Evolutionary conservation across 208 protist genomes (phyloP).

Genomic region (Balamuthia mandrillaris): DNA sequence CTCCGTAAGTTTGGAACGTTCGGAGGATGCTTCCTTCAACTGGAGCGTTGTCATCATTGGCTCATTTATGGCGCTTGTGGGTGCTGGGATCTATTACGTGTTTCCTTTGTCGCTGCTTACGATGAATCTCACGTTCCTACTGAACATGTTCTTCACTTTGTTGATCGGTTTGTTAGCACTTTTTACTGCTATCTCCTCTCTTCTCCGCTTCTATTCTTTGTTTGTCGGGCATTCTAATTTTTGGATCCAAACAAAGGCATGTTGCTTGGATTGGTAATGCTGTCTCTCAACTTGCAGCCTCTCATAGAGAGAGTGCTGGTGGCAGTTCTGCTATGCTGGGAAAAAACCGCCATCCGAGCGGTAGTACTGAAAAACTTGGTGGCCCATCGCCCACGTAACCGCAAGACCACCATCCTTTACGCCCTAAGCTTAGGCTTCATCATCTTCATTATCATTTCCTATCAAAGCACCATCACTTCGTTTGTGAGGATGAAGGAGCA

Average conservation of each 20-base stretch:
- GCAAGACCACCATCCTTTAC: conserved; percentile 93
- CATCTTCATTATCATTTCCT: conserved; percentile 85
- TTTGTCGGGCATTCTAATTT: not conserved
- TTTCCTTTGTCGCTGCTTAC: conserved; percentile 82
- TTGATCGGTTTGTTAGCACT: conserved; percentile 73
- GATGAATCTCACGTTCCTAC: conserved; percentile 81
- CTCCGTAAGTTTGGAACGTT: not conserved
- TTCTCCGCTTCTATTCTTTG: not conserved
- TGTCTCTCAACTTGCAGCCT: conserved; percentile 82
- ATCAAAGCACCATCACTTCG: conserved; percentile 75
- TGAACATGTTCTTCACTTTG: conserved; percentile 90
- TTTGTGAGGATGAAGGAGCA: conserved; percentile 57
- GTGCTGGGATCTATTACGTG: conserved; percentile 86
- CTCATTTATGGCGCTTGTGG: conserved; percentile 56
- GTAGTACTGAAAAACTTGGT: conserved; percentile 84
- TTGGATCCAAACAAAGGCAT: not conserved
- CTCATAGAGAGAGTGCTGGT: conserved; percentile 76
- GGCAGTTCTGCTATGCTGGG: conserved; percentile 82
- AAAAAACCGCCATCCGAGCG: conserved; percentile 67
- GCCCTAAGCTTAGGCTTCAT: conserved; percentile 85
- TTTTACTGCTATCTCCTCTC: not conserved
- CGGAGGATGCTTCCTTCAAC: conserved; percentile 4
- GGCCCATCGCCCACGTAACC: conserved; percentile 84
- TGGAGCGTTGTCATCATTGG: conserved; percentile 42
- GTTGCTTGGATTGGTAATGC: conserved; percentile 80